Conservation (phyloP, 2,329 filamentous ascomycete species). For the Neonectria ditissima region DNA sequence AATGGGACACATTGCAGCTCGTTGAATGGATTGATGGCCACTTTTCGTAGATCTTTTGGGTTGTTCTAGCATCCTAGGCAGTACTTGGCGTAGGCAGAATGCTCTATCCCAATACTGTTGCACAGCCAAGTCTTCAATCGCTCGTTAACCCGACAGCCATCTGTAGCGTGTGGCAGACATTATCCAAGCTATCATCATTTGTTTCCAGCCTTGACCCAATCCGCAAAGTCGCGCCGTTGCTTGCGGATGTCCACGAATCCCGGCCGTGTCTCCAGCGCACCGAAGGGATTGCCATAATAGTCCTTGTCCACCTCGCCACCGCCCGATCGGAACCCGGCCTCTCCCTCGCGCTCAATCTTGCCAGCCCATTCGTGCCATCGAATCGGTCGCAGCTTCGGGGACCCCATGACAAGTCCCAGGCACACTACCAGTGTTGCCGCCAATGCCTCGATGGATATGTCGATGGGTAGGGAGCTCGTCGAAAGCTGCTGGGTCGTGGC, state of each 20-base stretch:
- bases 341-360: slow-evolving; percentile 83
- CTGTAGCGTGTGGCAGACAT: slow-evolving; percentile 3
- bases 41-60: neutral
- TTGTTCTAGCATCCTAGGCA: neutral
- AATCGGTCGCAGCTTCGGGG: slow-evolving; percentile 85
- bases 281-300: slow-evolving; percentile 82
- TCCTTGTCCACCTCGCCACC: slow-evolving; percentile 76
- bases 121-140: neutral
- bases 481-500: slow-evolving; percentile 56
- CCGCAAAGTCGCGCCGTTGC: slow-evolving; percentile 81
- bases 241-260: slow-evolving; percentile 91
- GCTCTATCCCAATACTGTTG: neutral
- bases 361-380: slow-evolving; percentile 85
- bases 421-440: slow-evolving; percentile 84
- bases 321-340: slow-evolving; percentile 66
- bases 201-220: slow-evolving; percentile 70
- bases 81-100: neutral
- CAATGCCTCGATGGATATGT: slow-evolving; percentile 90
- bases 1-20: neutral
- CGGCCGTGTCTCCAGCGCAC: slow-evolving; percentile 79
- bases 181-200: slow-evolving; percentile 33
- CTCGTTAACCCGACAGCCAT: neutral
- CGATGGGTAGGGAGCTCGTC: slow-evolving; percentile 74
- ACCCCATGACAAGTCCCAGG: slow-evolving; percentile 82
- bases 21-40: neutral